Conservation (phyloP, 106 monocot genomes). For the Hemerocallis citrina region DNA sequence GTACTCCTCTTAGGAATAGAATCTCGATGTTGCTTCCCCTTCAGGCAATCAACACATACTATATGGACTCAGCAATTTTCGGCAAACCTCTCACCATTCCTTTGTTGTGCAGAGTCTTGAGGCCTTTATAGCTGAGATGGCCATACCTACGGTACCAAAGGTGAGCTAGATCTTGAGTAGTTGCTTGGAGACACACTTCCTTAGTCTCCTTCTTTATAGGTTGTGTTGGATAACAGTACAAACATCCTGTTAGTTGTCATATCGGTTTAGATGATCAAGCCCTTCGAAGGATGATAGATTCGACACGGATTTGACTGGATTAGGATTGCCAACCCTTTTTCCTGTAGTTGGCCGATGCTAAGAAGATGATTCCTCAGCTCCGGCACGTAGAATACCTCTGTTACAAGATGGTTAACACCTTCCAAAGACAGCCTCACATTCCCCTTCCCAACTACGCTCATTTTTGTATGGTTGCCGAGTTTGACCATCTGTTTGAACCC, state of each 20-base stretch:
- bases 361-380: background rate
- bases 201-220: background rate
- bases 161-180: background rate
- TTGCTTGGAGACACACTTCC: background rate
- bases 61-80: background rate
- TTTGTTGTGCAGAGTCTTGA: background rate
- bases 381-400: background rate
- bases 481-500: background rate
- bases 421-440: background rate
- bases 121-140: background rate
- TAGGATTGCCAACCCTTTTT: background rate
- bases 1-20: background rate
- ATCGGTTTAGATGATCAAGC: background rate
- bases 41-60: background rate
- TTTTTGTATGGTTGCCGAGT: background rate
- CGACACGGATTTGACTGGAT: background rate
- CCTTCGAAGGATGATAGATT: background rate
- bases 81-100: background rate
- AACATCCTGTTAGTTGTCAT: background rate
- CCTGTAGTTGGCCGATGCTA: background rate
- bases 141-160: background rate
- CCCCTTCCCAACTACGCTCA: background rate
- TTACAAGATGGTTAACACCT: background rate
- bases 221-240: background rate
- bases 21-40: background rate